Base-by-base conservation (phyloP, 2,329 filamentous ascomycete species). In the Colletotrichum salicis region DNA sequence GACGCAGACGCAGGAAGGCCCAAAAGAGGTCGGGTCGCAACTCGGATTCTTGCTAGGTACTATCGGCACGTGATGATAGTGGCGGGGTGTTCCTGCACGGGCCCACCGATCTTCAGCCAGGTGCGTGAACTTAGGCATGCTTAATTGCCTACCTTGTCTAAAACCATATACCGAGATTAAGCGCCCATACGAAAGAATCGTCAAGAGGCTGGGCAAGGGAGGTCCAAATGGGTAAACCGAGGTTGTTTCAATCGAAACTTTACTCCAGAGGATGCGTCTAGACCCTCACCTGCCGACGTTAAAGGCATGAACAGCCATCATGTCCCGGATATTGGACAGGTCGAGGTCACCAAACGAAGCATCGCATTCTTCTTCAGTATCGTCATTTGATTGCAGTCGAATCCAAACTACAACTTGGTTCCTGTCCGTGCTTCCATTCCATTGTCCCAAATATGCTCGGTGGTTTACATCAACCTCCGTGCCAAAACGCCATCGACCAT, bases 1-100 rank as follows among this genome's bases (percentile, higher is more conserved):
- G 37, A 67, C 12, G 68, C 51, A 41, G 37, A 67, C 12, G 68
- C 51, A 58, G 27, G 41, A 58, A 29, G 52, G 69, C 69, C 69
- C 58, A 59, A 71, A 48, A 54, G 41, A 37, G 64, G 52, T 70
- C 70, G 55, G 70, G 70, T 72, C 48, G 59, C 70, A 72, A 70
- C 58, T 22, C 45, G 11, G 31, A 71, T 33, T 19, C 29, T 5
- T 35, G n/a, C 10, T 10, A 13, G n/a, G 24, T 12, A 13, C n/a
- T 71, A 58, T 63, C 58, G 24, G 22, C 70, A 72, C 70, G 70
- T 72, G 70, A 62, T n/a, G 64, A 52, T 45, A 70, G 59, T 56
- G 35, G 48, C 55, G 52, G 70, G 48, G 48, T 33, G 6, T 12
- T 24, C 31, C 37, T 37, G 48, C 13, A 35, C 56, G 12, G 13